phyloP scores from a whole-genome alignment of 345 rosid genomes.

The Rhizophora apiculata region DNA sequence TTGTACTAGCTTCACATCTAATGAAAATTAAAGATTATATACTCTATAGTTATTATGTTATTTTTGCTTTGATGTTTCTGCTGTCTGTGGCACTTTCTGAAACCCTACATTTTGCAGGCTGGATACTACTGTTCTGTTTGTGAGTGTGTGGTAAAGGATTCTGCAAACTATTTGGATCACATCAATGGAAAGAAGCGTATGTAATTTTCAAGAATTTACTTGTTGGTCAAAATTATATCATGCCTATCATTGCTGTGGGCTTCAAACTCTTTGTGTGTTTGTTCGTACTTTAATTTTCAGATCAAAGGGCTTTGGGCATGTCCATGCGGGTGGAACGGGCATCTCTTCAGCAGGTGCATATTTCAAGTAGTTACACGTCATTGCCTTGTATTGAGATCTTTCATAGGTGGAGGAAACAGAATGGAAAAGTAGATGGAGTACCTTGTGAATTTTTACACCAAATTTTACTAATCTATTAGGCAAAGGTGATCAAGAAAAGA shows the following conservation, averaged over 20 bases:
- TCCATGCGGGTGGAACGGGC: constrained; percentile 96
- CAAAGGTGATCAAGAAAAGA: too few species aligned
- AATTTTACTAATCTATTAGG: too few species aligned
- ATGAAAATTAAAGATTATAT: too few species aligned
- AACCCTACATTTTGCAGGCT: constrained; percentile 49
- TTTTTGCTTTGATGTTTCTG: background rate
- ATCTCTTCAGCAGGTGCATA: constrained; percentile 69
- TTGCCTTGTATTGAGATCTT: background rate
- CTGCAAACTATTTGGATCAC: constrained; percentile 98
- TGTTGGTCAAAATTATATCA: background rate
- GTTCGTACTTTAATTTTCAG: constrained; percentile 35
- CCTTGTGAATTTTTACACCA: too few species aligned
- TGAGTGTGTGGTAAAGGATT: constrained; percentile 96
- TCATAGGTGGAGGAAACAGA: background rate
- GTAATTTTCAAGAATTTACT: constrained; percentile 15
- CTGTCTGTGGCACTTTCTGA: background rate
- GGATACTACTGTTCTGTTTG: constrained; percentile 95
- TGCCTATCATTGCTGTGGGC: background rate
- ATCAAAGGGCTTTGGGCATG: constrained; percentile 99
- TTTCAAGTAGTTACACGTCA: constrained; percentile 10
- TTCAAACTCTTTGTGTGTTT: constrained; percentile 4
- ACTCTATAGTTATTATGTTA: background rate
- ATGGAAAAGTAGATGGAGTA: background rate
- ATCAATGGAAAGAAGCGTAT: constrained; percentile 97
- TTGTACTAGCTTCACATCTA: background rate